Percentiles rank a stretch among this genome's conserved stretches.
phyloP scores from a whole-genome alignment of 1,284 basidiomycete genomes.

The Sporisorium reilianum region DNA sequence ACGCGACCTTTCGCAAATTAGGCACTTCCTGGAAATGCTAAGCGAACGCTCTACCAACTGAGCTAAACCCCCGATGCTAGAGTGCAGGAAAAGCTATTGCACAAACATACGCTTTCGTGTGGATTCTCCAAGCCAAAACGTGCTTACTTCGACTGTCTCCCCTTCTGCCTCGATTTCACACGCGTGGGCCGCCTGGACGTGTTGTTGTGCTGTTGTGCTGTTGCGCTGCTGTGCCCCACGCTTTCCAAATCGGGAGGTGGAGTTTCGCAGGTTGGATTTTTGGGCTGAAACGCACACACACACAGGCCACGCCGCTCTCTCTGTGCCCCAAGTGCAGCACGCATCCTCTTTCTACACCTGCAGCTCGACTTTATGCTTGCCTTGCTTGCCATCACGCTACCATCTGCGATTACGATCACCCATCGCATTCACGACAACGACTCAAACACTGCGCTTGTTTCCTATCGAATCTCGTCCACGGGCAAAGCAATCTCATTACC shows the following conservation, averaged over 20 bases:
- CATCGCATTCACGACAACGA: neutral
- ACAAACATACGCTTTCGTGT: neutral
- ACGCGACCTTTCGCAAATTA: conserved; percentile 55
- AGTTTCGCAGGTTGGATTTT: conserved; percentile 1
- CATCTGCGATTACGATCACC: too few relatives aligned
- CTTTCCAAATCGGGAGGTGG: conserved; percentile 3
- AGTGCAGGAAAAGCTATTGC: conserved; percentile 2
- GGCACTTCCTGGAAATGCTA: conserved; percentile 29
- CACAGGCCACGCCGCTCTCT: neutral
- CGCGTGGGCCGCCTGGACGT: neutral
- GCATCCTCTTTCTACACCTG: neutral
- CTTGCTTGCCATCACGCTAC: neutral
- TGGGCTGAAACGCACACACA: neutral
- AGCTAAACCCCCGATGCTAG: conserved; percentile 44
- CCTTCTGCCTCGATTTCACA: neutral
- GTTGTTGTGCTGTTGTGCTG: too few relatives aligned
- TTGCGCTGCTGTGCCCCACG: conserved; percentile 7
- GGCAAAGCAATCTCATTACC: too few relatives aligned
- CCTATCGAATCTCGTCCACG: too few relatives aligned
- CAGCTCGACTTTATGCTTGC: too few relatives aligned
- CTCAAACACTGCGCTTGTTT: too few relatives aligned
- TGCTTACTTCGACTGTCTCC: too few relatives aligned
- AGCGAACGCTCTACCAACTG: conserved; percentile 57
- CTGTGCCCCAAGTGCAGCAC: neutral
- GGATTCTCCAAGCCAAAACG: too few relatives aligned